Conservation (phyloP, 345 rosid species). For the Adansonia digitata region DNA sequence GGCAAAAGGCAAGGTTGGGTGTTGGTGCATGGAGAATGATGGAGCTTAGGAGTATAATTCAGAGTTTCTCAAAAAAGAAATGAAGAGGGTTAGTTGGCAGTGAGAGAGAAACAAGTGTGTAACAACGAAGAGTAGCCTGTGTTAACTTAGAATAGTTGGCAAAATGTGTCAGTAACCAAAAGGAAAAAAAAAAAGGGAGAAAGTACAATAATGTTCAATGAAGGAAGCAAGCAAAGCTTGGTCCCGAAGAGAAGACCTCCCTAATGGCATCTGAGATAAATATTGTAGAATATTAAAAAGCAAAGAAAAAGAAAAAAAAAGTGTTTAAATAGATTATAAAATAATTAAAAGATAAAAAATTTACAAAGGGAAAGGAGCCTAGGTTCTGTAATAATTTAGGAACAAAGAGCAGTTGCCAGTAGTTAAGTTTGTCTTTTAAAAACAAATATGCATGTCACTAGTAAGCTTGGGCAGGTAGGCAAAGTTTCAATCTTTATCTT, state of each 20-base stretch:
- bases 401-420: slow-evolving; percentile 56
- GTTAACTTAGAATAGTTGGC: slow-evolving; percentile 67
- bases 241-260: slow-evolving; percentile 69
- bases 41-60: slow-evolving; percentile 31
- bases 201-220: slow-evolving; percentile 38
- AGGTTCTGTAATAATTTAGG: slow-evolving; percentile 58
- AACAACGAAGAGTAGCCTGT: slow-evolving; percentile 65
- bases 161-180: slow-evolving; percentile 61
- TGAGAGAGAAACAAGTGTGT: slow-evolving; percentile 52
- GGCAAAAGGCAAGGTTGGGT: too few relatives aligned
- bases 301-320: background rate
- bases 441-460: slow-evolving; percentile 53
- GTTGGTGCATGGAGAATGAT: slow-evolving; percentile 34
- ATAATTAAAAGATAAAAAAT: background rate
- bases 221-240: slow-evolving; percentile 58
- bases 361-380: slow-evolving; percentile 25
- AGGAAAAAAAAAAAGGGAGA: background rate
- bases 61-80: slow-evolving; percentile 31
- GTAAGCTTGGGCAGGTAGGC: slow-evolving; percentile 44
- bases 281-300: background rate
- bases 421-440: slow-evolving; percentile 57
- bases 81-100: slow-evolving; percentile 54
- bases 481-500: slow-evolving; percentile 20
- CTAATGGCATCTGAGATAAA: slow-evolving; percentile 29
- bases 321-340: slow-evolving; percentile 9